Evolutionary conservation across 2,329 filamentous ascomycete genomes (phyloP), one percentile per base, ranked within the genome.

Genomic region (Hypoxylon sp.): DNA sequence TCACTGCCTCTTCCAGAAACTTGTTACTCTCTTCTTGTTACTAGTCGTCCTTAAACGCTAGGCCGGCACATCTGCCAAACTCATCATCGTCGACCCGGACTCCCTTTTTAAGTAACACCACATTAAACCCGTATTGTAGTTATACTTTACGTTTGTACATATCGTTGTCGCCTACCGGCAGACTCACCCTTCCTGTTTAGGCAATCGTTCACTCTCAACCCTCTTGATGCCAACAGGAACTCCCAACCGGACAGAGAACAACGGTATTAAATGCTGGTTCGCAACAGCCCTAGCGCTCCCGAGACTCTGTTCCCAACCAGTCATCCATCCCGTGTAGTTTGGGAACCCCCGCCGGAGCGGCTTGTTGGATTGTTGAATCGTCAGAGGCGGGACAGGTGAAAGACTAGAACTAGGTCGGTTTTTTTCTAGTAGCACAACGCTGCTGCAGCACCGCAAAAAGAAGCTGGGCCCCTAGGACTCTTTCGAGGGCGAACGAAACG

Each of bases 371-470:
- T 57, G 58, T 61, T 50, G 51, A 66, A 62, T 65, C 56, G 51
- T 64, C 51, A 69, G 61, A 60, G 67, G 69, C 61, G 68, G 62
- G 61, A 69, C 66, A 58, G 57, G 54, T 57, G 61, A 72, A 64
- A 64, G 37, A 56, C 59, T 64, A 56, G 61, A 64, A 66, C 65
- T 70, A 68, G 66, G 71, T 68, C 68, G 71, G 59, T 44, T 67
- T 63, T 63, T 27, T 68, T 72, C 55, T 64, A 74, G 76, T 76
- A 69, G 70, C 72, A 77, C 76, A 76, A 69, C 72, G 71, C 71
- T 75, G 71, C 72, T 71, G 73, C 72, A 69, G 70, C 64, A 67
- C 72, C 68, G 64, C 61, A 60, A 68, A 58, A 66, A 61, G 56
- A 55, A 61, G 67, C 66, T 71, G 72, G 35, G 70, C 57, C 64